Conservation (phyloP, 2,329 filamentous ascomycete genomes). For the Hyphodiscus sp. region DNA sequence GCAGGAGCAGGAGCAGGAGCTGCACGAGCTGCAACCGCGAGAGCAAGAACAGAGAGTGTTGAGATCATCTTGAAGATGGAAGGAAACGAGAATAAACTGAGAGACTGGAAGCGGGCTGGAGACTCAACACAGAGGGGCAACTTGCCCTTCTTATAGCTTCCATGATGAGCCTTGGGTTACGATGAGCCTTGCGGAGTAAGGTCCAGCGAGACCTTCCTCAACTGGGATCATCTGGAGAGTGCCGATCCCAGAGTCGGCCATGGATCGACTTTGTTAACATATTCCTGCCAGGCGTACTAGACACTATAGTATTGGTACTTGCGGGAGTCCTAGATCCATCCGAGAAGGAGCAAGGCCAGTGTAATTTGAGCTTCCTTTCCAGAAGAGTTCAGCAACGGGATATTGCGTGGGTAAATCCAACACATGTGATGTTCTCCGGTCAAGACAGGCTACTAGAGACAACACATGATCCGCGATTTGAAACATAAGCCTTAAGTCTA, state of each 20-base stretch:
- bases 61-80: conserved; percentile 23
- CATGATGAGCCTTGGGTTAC: background rate
- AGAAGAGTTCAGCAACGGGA: conserved; percentile 6
- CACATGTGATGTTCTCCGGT: conserved; percentile 5
- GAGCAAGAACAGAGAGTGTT: conserved; percentile 20
- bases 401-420: background rate
- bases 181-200: background rate
- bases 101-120: conserved; percentile 10
- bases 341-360: conserved; percentile 11
- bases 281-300: conserved; percentile 6
- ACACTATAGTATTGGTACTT: background rate
- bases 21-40: conserved; percentile 19
- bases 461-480: conserved; percentile 5
- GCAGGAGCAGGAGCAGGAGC: conserved; percentile 13
- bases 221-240: background rate
- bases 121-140: conserved; percentile 7
- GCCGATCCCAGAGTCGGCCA: background rate
- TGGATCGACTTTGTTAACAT: conserved; percentile 5
- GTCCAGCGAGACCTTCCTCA: background rate
- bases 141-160: conserved; percentile 16
- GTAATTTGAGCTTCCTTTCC: conserved; percentile 12
- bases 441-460: background rate
- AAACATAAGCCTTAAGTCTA: conserved; percentile 8
- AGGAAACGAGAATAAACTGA: conserved; percentile 6
- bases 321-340: conserved; percentile 4